Percentiles rank a stretch among this genome's conserved stretches.
Evolutionary conservation across 495 filamentous ascomycete species (phyloP).

Genomic region (Penicillium argentinense): DNA sequence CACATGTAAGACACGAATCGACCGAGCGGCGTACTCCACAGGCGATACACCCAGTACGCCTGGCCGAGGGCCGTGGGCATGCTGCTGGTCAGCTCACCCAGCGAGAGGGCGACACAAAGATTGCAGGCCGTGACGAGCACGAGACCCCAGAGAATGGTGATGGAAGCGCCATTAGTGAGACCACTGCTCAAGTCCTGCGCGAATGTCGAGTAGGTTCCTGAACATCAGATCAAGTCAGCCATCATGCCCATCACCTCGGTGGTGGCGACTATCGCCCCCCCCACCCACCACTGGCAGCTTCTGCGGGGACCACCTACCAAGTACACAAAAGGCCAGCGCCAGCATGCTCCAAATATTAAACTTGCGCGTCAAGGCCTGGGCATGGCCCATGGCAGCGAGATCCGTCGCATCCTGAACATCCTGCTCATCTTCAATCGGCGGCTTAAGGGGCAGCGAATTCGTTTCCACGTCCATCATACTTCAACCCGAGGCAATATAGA

Average conservation of each 20-base stretch:
- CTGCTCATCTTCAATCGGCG: constrained; percentile 32
- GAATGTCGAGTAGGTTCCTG: constrained; percentile 48
- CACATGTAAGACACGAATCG: constrained; percentile 50
- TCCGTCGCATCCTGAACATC: constrained; percentile 50
- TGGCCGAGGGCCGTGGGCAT: constrained; percentile 52
- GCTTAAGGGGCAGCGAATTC: constrained; percentile 31
- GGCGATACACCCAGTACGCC: constrained; percentile 48
- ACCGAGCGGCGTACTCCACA: constrained; percentile 37
- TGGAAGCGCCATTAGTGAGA: constrained; percentile 46
- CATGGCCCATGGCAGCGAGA: constrained; percentile 52
- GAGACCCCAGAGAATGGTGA: constrained; percentile 52
- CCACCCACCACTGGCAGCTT: too few species aligned
- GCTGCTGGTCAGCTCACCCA: constrained; percentile 48
- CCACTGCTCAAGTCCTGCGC: constrained; percentile 47
- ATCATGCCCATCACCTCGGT: not conserved
- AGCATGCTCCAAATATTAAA: constrained; percentile 51
- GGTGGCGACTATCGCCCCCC: not conserved
- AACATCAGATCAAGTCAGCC: not conserved
- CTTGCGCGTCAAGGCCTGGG: constrained; percentile 49
- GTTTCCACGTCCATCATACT: constrained; percentile 37
- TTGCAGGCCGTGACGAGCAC: constrained; percentile 47
- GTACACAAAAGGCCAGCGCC: constrained; percentile 47
- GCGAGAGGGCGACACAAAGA: constrained; percentile 47
- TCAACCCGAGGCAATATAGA: constrained; percentile 16
- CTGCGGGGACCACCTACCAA: too few species aligned